A percentile compares a stretch with the other conserved stretches of the same genome.
These are phyloP conservation scores for Cyanidioschyzon merolae DNA, from an alignment of 23 red algal genomes.

Conservation along the genomic window DNA sequence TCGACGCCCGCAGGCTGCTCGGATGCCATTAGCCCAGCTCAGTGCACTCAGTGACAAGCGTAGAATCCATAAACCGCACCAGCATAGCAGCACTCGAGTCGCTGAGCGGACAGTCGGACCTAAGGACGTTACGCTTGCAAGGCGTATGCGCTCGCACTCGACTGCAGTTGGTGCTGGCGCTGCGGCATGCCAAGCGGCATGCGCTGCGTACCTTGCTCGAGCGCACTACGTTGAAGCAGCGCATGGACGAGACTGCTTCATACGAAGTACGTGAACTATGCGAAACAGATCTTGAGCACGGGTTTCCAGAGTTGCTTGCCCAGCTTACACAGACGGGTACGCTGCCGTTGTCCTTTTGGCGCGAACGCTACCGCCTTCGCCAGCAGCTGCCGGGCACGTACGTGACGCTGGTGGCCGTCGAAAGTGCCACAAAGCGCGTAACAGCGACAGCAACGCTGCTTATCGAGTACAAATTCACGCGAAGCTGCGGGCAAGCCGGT, in stretches of 20 bases:
- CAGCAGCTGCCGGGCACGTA: background rate
- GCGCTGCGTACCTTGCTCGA: no score
- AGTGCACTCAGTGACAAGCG: no score
- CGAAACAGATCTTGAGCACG: background rate
- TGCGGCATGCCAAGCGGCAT: no score
- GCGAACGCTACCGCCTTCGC: background rate
- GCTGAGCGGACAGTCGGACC: no score
- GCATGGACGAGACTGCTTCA: background rate
- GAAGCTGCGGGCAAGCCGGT: background rate
- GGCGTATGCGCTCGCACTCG: no score
- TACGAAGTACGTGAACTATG: background rate
- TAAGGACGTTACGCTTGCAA: no score
- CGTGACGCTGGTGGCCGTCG: constrained; percentile 11
- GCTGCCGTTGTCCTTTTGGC: background rate
- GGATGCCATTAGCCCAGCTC: no score
- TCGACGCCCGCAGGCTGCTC: no score
- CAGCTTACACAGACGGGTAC: background rate
- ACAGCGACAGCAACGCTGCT: constrained; percentile 1
- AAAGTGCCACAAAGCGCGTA: background rate
- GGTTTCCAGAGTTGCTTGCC: background rate
- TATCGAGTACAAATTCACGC: background rate
- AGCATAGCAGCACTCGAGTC: no score
- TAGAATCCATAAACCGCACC: no score
- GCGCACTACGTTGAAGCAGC: no score
- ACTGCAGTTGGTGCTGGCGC: no score